Evolutionary conservation across 345 rosid genomes (phyloP), one percentile per base, ranked within the genome.

Genomic region (Cardiospermum halicacabum): DNA sequence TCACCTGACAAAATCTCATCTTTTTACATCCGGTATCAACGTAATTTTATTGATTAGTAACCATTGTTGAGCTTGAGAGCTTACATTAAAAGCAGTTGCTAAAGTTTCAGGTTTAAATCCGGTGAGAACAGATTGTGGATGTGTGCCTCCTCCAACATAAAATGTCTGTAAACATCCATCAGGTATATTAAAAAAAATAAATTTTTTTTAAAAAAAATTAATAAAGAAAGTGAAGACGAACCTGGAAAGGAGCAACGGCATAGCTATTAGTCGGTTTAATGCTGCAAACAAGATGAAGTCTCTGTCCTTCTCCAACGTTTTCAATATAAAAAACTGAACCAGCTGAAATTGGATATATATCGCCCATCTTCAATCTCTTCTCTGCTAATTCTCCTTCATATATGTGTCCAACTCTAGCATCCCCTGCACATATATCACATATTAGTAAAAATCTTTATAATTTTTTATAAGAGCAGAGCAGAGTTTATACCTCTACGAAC

Each of bases 301-400:
- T 80, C 74, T 89, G 93, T 8, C 81, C 84, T 50, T 64, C 82
- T 3, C 72, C 87, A 1, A 78, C 61, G 78, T 94, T 94, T 30
- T 77, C 74, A 71, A 94, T 68, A 80, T 94, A 91, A 69, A 94
- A 91, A 2, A 85, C 78, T 19, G 93, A 84, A 63, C 99, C 97
- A 19, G 95, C 89, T 0, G 85, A 84, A 36, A 94, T 76, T 70
- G 80, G 60, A 32, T 80, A 89, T 18, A 89, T 62, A 62, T 94
- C 99, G 1, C 96, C 91, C 0, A 18, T 71, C 77, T 82, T 82
- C 67, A 91, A 27, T 24, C 47, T 42, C 74, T 75, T 80, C 58
- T 91, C 95, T 8, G 75, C 87, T 27, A 84, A 69, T 25, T 81
- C 81, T 36, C 77, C 81, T 39, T 67, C 67, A 78, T 81, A 81